Conservation (phyloP, 257 asterid species). For the Solanum chaucha region DNA sequence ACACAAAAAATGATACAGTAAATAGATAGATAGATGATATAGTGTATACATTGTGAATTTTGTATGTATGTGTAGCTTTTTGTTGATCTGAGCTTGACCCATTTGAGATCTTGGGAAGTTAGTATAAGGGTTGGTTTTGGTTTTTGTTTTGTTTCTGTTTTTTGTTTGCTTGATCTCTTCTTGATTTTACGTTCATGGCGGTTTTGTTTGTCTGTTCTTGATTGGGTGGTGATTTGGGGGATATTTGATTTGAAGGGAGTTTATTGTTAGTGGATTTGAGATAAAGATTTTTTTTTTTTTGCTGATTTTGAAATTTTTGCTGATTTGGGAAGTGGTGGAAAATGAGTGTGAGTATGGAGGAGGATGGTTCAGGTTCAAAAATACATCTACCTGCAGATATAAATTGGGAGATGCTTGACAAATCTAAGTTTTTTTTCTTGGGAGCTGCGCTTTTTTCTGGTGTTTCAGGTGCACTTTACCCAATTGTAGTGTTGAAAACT, state of each 20-base stretch:
- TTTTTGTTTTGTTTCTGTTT: background rate
- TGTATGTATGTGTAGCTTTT: constrained; percentile 2
- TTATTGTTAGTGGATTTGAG: background rate
- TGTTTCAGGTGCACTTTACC: constrained; percentile 71
- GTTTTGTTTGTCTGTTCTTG: background rate
- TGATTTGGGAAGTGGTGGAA: constrained; percentile 53
- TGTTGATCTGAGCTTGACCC: constrained; percentile 19
- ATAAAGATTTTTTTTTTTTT: background rate
- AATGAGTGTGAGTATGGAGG: constrained; percentile 73
- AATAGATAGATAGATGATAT: background rate
- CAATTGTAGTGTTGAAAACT: constrained; percentile 74
- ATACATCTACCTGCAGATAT: constrained; percentile 94
- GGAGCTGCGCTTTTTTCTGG: constrained; percentile 93
- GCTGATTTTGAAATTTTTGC: background rate
- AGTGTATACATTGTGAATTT: background rate
- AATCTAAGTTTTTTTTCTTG: constrained; percentile 86
- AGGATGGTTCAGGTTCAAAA: constrained; percentile 73
- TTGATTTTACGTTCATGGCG: background rate
- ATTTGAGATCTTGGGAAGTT: constrained; percentile 4
- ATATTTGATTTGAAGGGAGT: background rate
- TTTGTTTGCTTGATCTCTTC: background rate
- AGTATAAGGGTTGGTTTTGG: constrained; percentile 12
- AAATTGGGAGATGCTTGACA: constrained; percentile 96
- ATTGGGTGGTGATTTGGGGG: background rate
- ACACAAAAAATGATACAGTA: background rate